Base-by-base conservation (phyloP, 1,284 basidiomycete species). In the Ceratobasidium sp. region DNA sequence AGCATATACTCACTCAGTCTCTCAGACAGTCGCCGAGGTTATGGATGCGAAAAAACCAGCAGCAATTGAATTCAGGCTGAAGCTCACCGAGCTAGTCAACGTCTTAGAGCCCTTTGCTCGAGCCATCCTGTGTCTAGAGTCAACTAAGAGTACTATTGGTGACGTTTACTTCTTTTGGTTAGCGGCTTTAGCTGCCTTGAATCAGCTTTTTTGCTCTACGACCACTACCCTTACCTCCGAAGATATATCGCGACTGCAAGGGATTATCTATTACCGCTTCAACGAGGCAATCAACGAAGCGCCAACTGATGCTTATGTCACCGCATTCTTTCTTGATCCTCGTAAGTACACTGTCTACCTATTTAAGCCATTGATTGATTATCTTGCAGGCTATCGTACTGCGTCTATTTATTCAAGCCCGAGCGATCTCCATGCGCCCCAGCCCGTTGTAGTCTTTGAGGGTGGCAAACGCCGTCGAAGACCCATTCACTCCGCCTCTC, bases 321-420 rank as follows among this genome's bases (percentile, higher is more conserved):
- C 82, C 6, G 81, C 83, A 7, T 84, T 84, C 57, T 84, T 82
- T 75, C 78, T 85, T 6, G 80, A 84, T 76, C 84, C 84, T 23
- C 70, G 83, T 85, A 64, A 44, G 52, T 57, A 42, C 23, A n/a
- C 4, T 28, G 7, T 40, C 57, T 44, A 26, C 17, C 15, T 23
- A n/a, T 10, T 28, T 9, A 13, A 17, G 15, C 9, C 3, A 10
- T 56, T 40, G 33, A 33, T 57, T 9, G 44, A 54, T 26, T 1
- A 28, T 56, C 69, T 2, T 7, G 15, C 3, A 77, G 65, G 75
- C 20, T 77, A 69, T 44, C 75, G 75, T 23, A 66, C 57, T 33
- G 65, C 65, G 3, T 17, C 66, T 26, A 56, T 64, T 17, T 65
- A 65, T 44, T 20, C 20, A n/a, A 38, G 42, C n/a, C n/a, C 46